These are phyloP conservation scores for Tricladium varicosporioides DNA, from an alignment of 2,329 filamentous ascomycete species.

Conservation along the genomic window DNA sequence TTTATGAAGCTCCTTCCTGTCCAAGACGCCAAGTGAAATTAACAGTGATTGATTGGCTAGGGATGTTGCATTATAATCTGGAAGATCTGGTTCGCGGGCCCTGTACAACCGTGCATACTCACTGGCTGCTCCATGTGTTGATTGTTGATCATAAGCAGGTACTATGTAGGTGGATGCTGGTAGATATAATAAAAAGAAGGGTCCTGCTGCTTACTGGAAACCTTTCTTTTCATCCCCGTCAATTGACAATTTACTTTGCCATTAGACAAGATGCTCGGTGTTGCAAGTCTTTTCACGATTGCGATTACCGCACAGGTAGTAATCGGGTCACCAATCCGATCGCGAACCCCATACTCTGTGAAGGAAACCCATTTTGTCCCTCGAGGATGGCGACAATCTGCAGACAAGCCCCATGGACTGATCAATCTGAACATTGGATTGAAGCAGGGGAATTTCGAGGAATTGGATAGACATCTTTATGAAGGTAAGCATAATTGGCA, in stretches of 20 bases:
- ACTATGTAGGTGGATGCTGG: no score
- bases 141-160: background rate
- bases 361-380: slow-evolving; percentile 57
- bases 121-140: background rate
- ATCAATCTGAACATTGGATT: slow-evolving; percentile 57
- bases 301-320: slow-evolving; percentile 19
- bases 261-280: slow-evolving; percentile 10
- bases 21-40: background rate
- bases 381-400: slow-evolving; percentile 46
- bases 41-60: background rate
- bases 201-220: background rate
- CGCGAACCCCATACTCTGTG: slow-evolving; percentile 46
- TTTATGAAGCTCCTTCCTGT: background rate
- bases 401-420: slow-evolving; percentile 44
- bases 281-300: slow-evolving; percentile 10
- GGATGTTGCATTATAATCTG: background rate
- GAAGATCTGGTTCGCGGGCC: background rate
- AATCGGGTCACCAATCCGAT: slow-evolving; percentile 32
- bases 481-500: slow-evolving; percentile 39
- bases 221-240: background rate
- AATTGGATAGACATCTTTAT: slow-evolving; percentile 53
- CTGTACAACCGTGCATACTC: background rate
- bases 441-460: slow-evolving; percentile 54
- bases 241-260: background rate
- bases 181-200: background rate